Percentiles rank a stretch among this genome's conserved stretches.
Evolutionary conservation across 495 filamentous ascomycete species (phyloP).

Genomic region (Penicillium desertorum): DNA sequence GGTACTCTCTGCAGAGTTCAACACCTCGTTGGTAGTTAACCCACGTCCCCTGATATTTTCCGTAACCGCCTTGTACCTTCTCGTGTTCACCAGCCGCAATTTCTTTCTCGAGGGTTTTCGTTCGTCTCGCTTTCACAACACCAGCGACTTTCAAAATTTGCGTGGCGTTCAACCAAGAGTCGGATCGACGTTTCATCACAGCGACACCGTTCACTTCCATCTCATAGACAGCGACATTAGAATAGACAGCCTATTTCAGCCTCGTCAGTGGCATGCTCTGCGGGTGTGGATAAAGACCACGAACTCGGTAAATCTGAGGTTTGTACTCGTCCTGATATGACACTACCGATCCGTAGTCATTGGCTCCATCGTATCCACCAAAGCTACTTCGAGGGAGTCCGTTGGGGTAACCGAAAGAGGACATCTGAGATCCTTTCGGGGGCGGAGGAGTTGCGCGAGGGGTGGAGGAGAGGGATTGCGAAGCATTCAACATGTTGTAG

Average conservation of each 20-base stretch:
- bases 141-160: constrained; percentile 95
- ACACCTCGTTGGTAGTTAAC: constrained; percentile 87
- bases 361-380: constrained; percentile 47
- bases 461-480: constrained; percentile 54
- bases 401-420: constrained; percentile 48
- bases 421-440: constrained; percentile 46
- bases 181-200: constrained; percentile 89
- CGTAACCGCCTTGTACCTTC: constrained; percentile 97
- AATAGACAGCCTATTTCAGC: constrained; percentile 77
- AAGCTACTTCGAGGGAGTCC: constrained; percentile 38
- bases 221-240: constrained; percentile 91
- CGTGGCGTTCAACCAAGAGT: constrained; percentile 93
- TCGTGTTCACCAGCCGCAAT: constrained; percentile 94
- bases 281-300: constrained; percentile 20
- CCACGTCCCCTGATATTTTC: constrained; percentile 99
- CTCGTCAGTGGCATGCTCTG: constrained; percentile 23
- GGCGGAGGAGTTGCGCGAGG: constrained; percentile 53
- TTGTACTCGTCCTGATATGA: constrained; percentile 55
- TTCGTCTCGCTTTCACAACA: constrained; percentile 93
- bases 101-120: constrained; percentile 96
- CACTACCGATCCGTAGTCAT: constrained; percentile 50
- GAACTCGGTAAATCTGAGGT: constrained; percentile 77
- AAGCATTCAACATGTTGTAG: constrained; percentile 49
- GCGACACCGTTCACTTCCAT: constrained; percentile 91
- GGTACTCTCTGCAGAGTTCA: constrained; percentile 90